Conservation (phyloP, 2,329 filamentous ascomycete species). For the Chaetomiaceae sp. region DNA sequence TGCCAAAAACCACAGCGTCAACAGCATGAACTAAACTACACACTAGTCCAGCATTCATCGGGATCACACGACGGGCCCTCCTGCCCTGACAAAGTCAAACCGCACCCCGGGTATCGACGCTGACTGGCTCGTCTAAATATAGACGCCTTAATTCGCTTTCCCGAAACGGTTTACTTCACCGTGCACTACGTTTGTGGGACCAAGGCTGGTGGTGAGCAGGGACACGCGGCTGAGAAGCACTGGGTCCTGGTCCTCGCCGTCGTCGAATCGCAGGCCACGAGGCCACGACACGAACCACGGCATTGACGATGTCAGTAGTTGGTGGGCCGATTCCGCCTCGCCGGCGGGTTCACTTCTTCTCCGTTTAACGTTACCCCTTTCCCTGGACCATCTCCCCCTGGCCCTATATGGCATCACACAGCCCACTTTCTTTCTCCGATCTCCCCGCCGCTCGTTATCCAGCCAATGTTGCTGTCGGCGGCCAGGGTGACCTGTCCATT, state of each 20-base stretch:
- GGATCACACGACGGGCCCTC: neutral
- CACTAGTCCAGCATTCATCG: neutral
- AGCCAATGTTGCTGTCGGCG: constrained; percentile 8
- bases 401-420: neutral
- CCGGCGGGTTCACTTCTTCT: neutral
- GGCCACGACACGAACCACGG: neutral
- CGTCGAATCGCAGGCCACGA: neutral
- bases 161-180: neutral
- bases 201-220: neutral
- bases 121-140: constrained; percentile 9
- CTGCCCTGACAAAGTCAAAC: constrained; percentile 1
- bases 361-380: neutral
- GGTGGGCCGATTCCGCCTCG: neutral
- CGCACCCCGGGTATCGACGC: constrained; percentile 1
- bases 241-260: neutral
- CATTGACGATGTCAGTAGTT: neutral
- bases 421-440: neutral
- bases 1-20: too few relatives aligned
- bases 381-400: neutral
- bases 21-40: neutral
- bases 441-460: neutral
- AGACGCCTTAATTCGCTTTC: neutral
- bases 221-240: constrained; percentile 1
- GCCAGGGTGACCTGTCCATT: neutral
- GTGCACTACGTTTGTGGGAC: neutral